Base-by-base conservation (phyloP, 139 green algal species). In the Ettlia oleoabundans region DNA sequence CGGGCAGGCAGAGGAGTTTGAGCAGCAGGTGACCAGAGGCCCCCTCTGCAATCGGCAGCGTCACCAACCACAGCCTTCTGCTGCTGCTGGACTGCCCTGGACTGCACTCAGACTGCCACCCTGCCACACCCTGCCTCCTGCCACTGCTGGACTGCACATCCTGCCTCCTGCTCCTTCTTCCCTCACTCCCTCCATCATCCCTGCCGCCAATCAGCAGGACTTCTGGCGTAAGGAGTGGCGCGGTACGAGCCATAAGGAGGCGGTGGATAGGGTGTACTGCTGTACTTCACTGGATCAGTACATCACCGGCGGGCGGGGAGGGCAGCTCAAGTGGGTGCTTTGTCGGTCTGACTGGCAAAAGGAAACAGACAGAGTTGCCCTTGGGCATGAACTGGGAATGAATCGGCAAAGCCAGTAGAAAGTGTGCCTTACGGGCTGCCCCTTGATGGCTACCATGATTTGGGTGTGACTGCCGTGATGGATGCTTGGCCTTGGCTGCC, bases 221-320 rank as follows among this genome's bases (percentile, higher is more conserved):
- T 84, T 90, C 68, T 80, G 78, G 32, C 82, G 86, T 22, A 90
- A 84, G 73, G 88, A 92, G 55, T 86, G 88, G 63, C 38, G 72
- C 0, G 65, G 66, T n/a, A 40, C 53, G 1, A 63, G 82, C 32
- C 89, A 92, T 79, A 92, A 90, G 53, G 83, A 86, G 21, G 41
- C 77, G 1, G 88, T 93, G 1, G 89, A 94, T 75, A 76, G 75
- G 19, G 24, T 95, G 2, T 81, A 89, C 33, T 91, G 89, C 74
- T 86, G 47, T 82, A 81, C 43, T 43, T 82, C 78, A 0, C 82
- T 95, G 41, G 92, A 96, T 77, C 94, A 93, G 78, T 97, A 97
- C 83, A 79, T 97, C 21, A 94, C 88, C 1, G 92, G 85, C 68
- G 88, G 89, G 4, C 53, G 74, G 18, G 58, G 58, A 19, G 75